Base-by-base conservation (phyloP, 2,329 filamentous ascomycete genomes). In the Aspergillus costaricaensis region DNA sequence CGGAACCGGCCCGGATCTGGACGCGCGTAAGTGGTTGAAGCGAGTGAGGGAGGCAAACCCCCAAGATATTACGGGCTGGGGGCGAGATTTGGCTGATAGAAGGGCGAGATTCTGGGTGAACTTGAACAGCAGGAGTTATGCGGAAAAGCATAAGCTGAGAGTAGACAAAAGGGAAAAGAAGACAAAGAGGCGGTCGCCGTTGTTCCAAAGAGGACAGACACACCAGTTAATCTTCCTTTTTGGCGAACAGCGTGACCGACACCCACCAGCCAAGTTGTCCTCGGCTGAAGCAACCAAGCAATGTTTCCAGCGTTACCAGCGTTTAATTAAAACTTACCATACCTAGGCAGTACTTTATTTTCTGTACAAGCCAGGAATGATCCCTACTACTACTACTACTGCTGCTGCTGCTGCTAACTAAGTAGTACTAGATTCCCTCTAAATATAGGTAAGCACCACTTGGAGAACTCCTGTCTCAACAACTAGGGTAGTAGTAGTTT, bases 21-120 rank as follows among this genome's bases (percentile, higher is more conserved):
- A 68, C 66, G 66, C 66, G 66, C 66, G 66, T 68, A 66, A 65
- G 62, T 65, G 56, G 60, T 44, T 59, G 48, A 62, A 64, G 60
- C 49, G 58, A 58, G 59, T 53, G 58, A 53, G 36, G 32, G 55
- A 44, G 57, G 58, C 52, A 38, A 62, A 61, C 4, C 25, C 49
- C 41, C 36, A 15, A 55, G 38, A 36, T 30, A 15, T 21, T 54
- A 17, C 17, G 17, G 17, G 27, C 32, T 36, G 10, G 25, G 19
- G 43, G 30, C 47, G 27, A 32, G 8, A 30, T 17, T 36, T 36
- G 32, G 27, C 25, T n/a, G 47, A 27, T n/a, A 17, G 25, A 32
- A 17, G 25, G 25, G 30, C 23, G 25, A 30, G 25, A n/a, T 32
- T 12, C 41, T 44, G 30, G 49, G 21, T 12, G 41, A 19, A 19